Conservation (phyloP, 208 protist genomes). For the Wallacemonas sp. region DNA sequence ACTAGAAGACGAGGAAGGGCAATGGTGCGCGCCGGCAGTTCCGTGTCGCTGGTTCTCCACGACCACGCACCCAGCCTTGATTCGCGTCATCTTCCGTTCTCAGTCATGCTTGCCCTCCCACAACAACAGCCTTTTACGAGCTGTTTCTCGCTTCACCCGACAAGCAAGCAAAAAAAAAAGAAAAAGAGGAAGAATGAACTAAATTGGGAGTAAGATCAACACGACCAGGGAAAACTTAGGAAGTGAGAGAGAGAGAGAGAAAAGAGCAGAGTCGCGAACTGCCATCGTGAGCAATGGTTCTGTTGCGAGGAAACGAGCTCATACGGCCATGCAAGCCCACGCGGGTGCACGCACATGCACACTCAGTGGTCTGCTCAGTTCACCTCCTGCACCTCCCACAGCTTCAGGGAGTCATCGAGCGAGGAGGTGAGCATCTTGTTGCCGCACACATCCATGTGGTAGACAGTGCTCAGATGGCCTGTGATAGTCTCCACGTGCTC, state of each 20-base stretch:
- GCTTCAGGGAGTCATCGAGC: conserved; percentile 81
- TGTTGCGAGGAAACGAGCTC: not conserved
- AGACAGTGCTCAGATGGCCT: conserved; percentile 83
- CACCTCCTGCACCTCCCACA: conserved; percentile 73
- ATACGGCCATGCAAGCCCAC: not conserved
- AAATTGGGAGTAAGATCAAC: not conserved
- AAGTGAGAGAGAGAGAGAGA: not conserved
- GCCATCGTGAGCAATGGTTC: not conserved
- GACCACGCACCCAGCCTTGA: too few species aligned
- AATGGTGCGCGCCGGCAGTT: not conserved
- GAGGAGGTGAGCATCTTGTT: conserved; percentile 81
- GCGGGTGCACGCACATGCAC: not conserved
- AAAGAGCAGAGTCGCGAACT: not conserved
- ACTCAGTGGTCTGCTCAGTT: conserved; percentile 4
- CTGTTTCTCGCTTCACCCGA: not conserved
- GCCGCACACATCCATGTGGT: conserved; percentile 71
- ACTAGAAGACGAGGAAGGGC: not conserved
- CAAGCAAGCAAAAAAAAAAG: conserved; percentile 7
- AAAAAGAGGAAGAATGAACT: conserved; percentile 2
- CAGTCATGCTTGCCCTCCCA: not conserved
- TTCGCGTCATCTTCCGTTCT: not conserved
- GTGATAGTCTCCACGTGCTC: conserved; percentile 71
- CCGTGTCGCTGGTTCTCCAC: too few species aligned
- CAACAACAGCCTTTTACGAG: not conserved
- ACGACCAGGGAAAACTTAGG: not conserved